Evolutionary conservation across 169 alveolate genomes (phyloP), one percentile per base, ranked within the genome.

Genomic region (Theileria equi): DNA sequence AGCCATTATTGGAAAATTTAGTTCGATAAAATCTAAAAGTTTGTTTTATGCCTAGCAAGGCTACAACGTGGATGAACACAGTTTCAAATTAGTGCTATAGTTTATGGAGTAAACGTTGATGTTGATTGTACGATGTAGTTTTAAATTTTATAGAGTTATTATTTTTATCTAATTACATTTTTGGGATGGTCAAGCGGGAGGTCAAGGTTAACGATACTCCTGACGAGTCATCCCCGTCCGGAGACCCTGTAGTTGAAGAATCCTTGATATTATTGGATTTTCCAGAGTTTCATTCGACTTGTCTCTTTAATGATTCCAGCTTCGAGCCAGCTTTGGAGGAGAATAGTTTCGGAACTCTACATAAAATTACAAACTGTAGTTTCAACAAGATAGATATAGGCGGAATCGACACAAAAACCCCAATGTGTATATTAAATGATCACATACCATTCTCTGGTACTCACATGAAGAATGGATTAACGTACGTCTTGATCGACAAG

Each of bases 251-350:
- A 10, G 61, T 66, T 5, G 79, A 74, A 28, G 84, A 74, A 54
- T 74, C 84, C 0, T 49, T 44, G 29, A 58, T 74, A 13, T 8
- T 74, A 21, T 62, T 74, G 5, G 79, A 64, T 23, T 74, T 74
- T 41, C 81, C 81, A 7, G 84, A 74, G n/a, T 74, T 74, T 48
- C 78, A 64, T 32, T 59, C 73, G 19, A 74, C 84, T 10, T 38
- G 66, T n/a, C 31, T 74, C 28, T 74, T 74, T 41, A 61, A 65
- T 21, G 65, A 25, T 36, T 68, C 84, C 28, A 54, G 13, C 2
- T 74, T 74, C 64, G 44, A 53, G 26, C 72, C 41, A 0, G 52
- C 38, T 3, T 60, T 48, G 1, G 28, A 60, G 34, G 78, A 53
- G 6, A 49, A 55, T 31, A 53, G 34, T 5, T 1, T 1, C 4